Evolutionary conservation across 371 early-diverging fungal genomes (phyloP).

Genomic region (Capillidium rhysosporum): DNA sequence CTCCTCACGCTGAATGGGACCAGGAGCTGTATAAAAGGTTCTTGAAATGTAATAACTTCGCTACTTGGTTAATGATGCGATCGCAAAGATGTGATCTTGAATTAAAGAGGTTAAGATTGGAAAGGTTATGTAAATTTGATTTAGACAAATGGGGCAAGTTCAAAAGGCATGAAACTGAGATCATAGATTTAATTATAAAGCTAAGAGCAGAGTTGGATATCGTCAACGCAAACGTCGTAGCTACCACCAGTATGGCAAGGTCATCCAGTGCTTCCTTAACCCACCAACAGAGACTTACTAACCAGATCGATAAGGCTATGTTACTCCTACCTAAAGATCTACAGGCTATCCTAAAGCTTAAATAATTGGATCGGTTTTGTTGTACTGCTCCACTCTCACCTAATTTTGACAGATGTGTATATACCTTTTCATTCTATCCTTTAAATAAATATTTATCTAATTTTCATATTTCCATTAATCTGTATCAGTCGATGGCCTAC

Average conservation of each 20-base stretch:
- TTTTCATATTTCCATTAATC: too few species aligned
- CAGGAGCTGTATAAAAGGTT: conserved; percentile 69
- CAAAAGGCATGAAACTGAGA: conserved; percentile 25
- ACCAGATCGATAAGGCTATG: too few species aligned
- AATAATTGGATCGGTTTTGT: too few species aligned
- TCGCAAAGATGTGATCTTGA: conserved; percentile 53
- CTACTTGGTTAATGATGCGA: conserved; percentile 78
- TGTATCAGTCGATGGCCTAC: too few species aligned
- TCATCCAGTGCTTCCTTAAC: too few species aligned
- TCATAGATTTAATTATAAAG: conserved; percentile 35
- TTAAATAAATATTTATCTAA: too few species aligned
- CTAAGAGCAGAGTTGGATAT: conserved; percentile 10
- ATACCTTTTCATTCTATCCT: too few species aligned
- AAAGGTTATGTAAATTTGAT: conserved; percentile 30
- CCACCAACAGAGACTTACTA: too few species aligned
- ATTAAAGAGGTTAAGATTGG: conserved; percentile 34
- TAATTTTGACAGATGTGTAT: too few species aligned
- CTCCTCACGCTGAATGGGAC: conserved; percentile 10
- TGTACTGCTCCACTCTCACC: too few species aligned
- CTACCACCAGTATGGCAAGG: too few species aligned
- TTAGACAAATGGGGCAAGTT: conserved; percentile 22
- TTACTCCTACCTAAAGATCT: not conserved
- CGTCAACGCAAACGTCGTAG: too few species aligned
- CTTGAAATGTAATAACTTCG: conserved; percentile 83
- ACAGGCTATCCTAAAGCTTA: not conserved